Evolutionary conservation across 768 basidiomycete species (phyloP), one percentile per base, ranked within the genome.

Genomic region (Lactifluus echinatus): DNA sequence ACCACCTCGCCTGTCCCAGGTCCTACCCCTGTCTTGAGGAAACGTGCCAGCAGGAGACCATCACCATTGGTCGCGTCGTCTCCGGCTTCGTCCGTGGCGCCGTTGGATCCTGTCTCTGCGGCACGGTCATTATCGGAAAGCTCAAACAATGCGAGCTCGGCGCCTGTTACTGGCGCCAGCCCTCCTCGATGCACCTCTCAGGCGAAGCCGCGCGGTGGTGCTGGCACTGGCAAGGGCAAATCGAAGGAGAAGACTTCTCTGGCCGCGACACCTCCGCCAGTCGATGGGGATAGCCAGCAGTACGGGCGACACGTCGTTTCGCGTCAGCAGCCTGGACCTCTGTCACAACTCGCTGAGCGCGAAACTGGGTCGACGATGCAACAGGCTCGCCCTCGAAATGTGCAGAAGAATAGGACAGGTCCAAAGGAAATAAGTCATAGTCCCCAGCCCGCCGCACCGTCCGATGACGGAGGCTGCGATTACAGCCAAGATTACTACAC

Each of bases 11-110:
- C 56, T 19, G 36, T 10, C 26, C 37, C 11, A 19, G 37, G 2
- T n/a, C 11, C 46, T 1, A 17, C 24, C 3, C 23, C 43, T 11
- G 19, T 47, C 12, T 23, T 47, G 21, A 59, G 26, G 46, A 59
- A 54, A 37, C 52, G 24, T 10, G 8, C 40, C 1, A 42, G 40
- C 15, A 53, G 57, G 52, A 53, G 53, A 15, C 31, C 51, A 11
- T 53, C 57, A 24, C 51, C 57, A 8, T 17, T 58, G 15, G 40
- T 42, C 11, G n/a, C 39, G 2, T 53, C 39, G 10, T 36, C 57
- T n/a, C 57, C 52, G 8, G 26, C 47, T 8, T 33, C 33, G 11
- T 54, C 51, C 17, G 57, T 42, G 6, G 21, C 45, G 4, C 37
- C 46, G 0, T 29, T 37, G 24, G 46, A 49, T 15, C 17, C 31